Conservation (phyloP, 1,284 basidiomycete species). For the Somion occarium region DNA sequence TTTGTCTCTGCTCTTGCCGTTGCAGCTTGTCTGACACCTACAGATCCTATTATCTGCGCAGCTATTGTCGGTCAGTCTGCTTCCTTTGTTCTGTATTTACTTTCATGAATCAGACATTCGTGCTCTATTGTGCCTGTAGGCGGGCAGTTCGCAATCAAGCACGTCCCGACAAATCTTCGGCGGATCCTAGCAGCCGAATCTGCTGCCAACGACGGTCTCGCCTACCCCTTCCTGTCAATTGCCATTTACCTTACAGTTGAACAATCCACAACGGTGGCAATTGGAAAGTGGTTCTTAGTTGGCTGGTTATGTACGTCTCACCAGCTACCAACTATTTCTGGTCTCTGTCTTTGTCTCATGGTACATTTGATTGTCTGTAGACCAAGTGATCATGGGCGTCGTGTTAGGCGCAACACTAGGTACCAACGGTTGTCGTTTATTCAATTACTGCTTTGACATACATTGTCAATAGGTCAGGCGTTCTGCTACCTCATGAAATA, state of each 20-base stretch:
- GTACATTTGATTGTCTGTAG: slow-evolving; percentile 32
- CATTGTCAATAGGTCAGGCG: slow-evolving; percentile 40
- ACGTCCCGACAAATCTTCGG: slow-evolving; percentile 83
- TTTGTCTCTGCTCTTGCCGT: slow-evolving; percentile 80
- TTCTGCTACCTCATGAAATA: slow-evolving; percentile 85
- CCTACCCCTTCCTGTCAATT: slow-evolving; percentile 89
- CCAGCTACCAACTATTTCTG: not conserved
- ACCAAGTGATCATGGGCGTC: slow-evolving; percentile 83
- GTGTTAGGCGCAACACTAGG: slow-evolving; percentile 77
- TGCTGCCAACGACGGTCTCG: slow-evolving; percentile 83
- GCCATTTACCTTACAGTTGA: slow-evolving; percentile 85
- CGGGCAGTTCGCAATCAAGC: slow-evolving; percentile 83
- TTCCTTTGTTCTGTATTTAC: not conserved
- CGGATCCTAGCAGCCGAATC: slow-evolving; percentile 89
- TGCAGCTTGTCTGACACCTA: slow-evolving; percentile 89
- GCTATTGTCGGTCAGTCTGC: slow-evolving; percentile 46
- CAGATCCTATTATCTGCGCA: slow-evolving; percentile 81
- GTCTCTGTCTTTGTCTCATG: not conserved
- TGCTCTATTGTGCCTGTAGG: slow-evolving; percentile 44
- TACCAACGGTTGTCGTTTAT: slow-evolving; percentile 20
- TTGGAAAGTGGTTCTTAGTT: slow-evolving; percentile 77
- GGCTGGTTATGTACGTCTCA: slow-evolving; percentile 71
- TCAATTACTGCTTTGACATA: too few species aligned
- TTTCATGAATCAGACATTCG: slow-evolving; percentile 1
- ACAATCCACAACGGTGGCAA: slow-evolving; percentile 53